Evolutionary conservation across 192 early-diverging fungal species (phyloP).

Genomic region (Rhizoclosmatium globosum): DNA sequence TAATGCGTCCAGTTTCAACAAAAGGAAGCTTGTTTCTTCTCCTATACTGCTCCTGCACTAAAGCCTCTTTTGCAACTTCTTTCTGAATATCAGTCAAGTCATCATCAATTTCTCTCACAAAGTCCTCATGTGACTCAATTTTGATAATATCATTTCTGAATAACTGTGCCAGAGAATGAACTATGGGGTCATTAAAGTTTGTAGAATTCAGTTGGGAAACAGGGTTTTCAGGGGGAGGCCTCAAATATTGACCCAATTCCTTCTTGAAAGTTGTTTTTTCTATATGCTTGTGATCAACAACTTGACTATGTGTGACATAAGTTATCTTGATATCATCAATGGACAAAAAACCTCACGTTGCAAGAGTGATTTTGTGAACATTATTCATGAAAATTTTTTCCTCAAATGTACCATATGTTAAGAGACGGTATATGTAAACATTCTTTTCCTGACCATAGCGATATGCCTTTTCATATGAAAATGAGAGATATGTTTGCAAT

Average conservation of each 20-base stretch:
- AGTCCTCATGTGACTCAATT: constrained; percentile 18
- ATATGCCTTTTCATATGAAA: constrained; percentile 32
- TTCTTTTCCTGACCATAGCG: constrained; percentile 55
- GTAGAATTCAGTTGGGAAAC: constrained; percentile 25
- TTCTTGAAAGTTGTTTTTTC: constrained; percentile 49
- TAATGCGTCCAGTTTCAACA: not conserved
- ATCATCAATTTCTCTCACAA: constrained; percentile 35
- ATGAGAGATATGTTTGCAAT: not conserved
- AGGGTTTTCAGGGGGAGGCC: constrained; percentile 43
- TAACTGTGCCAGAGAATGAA: constrained; percentile 6
- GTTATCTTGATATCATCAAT: no score
- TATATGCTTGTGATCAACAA: constrained; percentile 70
- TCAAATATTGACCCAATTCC: constrained; percentile 63
- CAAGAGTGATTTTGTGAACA: constrained; percentile 75
- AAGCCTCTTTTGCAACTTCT: constrained; percentile 5
- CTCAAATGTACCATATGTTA: constrained; percentile 53
- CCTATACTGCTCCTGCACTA: constrained; percentile 28
- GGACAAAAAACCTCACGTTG: constrained; percentile 49
- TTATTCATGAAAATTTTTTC: constrained; percentile 67
- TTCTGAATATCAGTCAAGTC: constrained; percentile 37
- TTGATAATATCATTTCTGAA: constrained; percentile 5
- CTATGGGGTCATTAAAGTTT: constrained; percentile 13
- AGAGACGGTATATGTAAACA: constrained; percentile 59
- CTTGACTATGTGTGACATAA: constrained; percentile 46
- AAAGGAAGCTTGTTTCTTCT: constrained; percentile 3